A percentile compares a stretch with the other conserved stretches of the same genome.
These are phyloP conservation scores for Diplosphaera chodatii DNA, from an alignment of 139 green algal species.

Conservation along the genomic window DNA sequence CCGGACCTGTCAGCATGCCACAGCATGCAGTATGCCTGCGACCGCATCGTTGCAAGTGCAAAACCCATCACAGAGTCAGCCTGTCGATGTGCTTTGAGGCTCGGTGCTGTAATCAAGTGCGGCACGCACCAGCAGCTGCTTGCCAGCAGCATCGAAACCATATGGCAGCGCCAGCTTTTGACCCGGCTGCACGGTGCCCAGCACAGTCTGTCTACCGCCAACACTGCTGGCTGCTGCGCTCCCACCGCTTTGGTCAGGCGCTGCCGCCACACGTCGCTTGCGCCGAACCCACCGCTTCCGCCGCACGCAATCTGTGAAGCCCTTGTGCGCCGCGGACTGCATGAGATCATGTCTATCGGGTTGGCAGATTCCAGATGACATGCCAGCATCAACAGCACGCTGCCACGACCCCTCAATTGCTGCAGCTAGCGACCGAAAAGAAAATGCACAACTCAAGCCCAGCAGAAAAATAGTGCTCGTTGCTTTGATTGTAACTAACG, in stretches of 20 bases:
- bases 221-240: conserved; percentile 2
- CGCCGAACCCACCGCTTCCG: conserved; percentile 46
- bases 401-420: too few relatives aligned
- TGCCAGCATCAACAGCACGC: background rate
- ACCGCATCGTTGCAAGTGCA: too few relatives aligned
- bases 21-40: too few relatives aligned
- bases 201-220: conserved; percentile 14
- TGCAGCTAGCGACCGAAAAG: too few relatives aligned
- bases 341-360: background rate
- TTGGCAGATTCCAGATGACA: background rate
- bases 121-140: conserved; percentile 49
- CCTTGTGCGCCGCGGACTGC: conserved; percentile 14
- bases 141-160: conserved; percentile 47
- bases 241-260: background rate
- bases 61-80: too few relatives aligned
- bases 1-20: conserved; percentile 36
- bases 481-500: too few relatives aligned
- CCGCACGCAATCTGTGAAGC: conserved; percentile 39
- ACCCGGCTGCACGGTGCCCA: conserved; percentile 52
- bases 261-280: conserved; percentile 5
- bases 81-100: too few relatives aligned
- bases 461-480: too few relatives aligned
- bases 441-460: too few relatives aligned
- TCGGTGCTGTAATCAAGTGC: too few relatives aligned
- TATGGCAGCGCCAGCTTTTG: conserved; percentile 55